Percentiles rank a stretch among this genome's conserved stretches.
phyloP scores from a whole-genome alignment of 164 flowering plant species.

The Annona squamosa region DNA sequence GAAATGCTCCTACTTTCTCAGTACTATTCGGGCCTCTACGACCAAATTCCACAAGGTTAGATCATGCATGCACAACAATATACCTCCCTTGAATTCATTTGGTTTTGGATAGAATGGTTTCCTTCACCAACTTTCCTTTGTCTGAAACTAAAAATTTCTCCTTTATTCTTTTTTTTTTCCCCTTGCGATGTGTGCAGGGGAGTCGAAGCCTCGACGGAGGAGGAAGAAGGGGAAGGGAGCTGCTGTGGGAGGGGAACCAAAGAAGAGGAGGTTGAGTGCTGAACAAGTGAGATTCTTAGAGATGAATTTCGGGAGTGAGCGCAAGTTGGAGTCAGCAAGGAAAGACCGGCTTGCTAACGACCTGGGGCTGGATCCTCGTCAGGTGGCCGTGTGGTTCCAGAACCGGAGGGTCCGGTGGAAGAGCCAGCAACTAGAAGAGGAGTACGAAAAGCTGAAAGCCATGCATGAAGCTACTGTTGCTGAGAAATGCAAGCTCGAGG shows the following conservation, averaged over 20 bases:
- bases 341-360: conserved; percentile 55
- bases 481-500: conserved; percentile 59
- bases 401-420: conserved; percentile 67
- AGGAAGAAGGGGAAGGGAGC: conserved; percentile 37
- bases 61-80: background rate
- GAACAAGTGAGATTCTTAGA: conserved; percentile 50
- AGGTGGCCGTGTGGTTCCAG: conserved; percentile 79
- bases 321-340: conserved; percentile 55
- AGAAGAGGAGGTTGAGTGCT: conserved; percentile 56
- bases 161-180: background rate
- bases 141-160: background rate
- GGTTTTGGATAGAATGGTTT: conserved; percentile 19
- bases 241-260: conserved; percentile 6
- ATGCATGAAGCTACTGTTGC: conserved; percentile 30
- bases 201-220: conserved; percentile 26
- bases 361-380: conserved; percentile 62
- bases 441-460: conserved; percentile 34
- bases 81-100: background rate
- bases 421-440: conserved; percentile 65
- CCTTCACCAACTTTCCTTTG: background rate
- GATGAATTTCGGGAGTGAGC: conserved; percentile 43
- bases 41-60: conserved; percentile 7
- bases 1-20: conserved; percentile 33
- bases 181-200: conserved; percentile 15
- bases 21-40: conserved; percentile 28